Evolutionary conservation across 768 basidiomycete species (phyloP).

Genomic region (Russula emetica): DNA sequence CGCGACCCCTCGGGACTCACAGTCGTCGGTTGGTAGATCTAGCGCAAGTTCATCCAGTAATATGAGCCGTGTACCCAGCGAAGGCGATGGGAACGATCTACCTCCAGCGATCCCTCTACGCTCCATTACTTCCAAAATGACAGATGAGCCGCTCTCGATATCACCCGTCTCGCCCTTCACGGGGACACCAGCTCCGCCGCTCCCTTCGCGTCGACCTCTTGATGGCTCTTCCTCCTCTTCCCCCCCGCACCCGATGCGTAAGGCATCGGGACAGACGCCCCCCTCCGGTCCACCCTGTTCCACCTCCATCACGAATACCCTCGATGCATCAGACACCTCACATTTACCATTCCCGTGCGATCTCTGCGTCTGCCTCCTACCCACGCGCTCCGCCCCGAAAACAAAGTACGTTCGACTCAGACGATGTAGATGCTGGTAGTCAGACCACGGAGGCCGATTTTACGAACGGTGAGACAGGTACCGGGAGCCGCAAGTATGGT

Average conservation of each 20-base stretch:
- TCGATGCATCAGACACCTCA: background rate
- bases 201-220: constrained; percentile 12
- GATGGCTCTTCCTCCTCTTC: background rate
- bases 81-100: constrained; percentile 13
- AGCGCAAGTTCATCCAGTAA: constrained; percentile 1
- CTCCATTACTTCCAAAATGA: background rate
- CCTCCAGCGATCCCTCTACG: constrained; percentile 17
- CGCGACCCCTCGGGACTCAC: constrained; percentile 1
- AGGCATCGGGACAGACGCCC: constrained; percentile 7
- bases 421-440: background rate
- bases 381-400: background rate
- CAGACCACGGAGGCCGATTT: background rate
- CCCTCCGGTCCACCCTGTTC: constrained; percentile 11
- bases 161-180: constrained; percentile 13
- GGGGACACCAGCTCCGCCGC: constrained; percentile 8
- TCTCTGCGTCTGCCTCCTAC: background rate
- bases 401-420: background rate
- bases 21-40: constrained; percentile 7
- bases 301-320: constrained; percentile 2
- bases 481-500: constrained; percentile 1
- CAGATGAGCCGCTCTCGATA: background rate
- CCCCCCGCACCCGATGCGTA: background rate
- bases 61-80: constrained; percentile 9
- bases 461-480: background rate
- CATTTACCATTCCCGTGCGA: background rate